Conservation (phyloP, 768 basidiomycete species). For the Kwoniella sp. region DNA sequence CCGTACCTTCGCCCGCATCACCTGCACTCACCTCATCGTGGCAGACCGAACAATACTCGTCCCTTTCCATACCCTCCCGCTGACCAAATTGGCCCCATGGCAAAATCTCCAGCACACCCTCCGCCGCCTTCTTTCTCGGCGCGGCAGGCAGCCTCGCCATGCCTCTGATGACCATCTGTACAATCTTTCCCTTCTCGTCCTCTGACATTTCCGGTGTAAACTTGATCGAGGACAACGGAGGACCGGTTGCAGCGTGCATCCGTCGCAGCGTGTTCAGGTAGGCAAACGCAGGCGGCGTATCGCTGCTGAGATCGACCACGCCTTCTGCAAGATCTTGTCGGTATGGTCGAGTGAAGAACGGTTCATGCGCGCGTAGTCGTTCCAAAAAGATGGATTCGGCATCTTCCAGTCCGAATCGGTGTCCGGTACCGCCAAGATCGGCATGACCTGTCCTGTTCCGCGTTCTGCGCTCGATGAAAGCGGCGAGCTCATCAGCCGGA, state of each 20-base stretch:
- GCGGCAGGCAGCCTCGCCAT: conserved; percentile 16
- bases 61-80: conserved; percentile 30
- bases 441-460: not conserved
- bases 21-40: conserved; percentile 46
- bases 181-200: conserved; percentile 25
- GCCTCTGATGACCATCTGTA: conserved; percentile 18
- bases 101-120: conserved; percentile 19
- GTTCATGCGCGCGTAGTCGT: conserved; percentile 1
- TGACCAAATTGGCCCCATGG: conserved; percentile 17
- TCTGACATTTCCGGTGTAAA: conserved; percentile 24
- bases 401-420: not conserved
- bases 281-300: not conserved
- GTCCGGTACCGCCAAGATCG: not conserved
- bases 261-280: not conserved
- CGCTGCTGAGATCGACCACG: not conserved
- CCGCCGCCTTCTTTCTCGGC: conserved; percentile 22
- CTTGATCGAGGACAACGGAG: not conserved
- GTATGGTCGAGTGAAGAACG: not conserved
- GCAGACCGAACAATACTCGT: conserved; percentile 44
- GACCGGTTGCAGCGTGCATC: not conserved
- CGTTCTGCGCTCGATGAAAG: not conserved
- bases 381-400: conserved; percentile 14
- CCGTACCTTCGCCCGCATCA: not conserved
- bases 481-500: conserved; percentile 6
- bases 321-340: not conserved